Evolutionary conservation across 1,284 basidiomycete genomes (phyloP).

Genomic region (Neonothopanus nambi): DNA sequence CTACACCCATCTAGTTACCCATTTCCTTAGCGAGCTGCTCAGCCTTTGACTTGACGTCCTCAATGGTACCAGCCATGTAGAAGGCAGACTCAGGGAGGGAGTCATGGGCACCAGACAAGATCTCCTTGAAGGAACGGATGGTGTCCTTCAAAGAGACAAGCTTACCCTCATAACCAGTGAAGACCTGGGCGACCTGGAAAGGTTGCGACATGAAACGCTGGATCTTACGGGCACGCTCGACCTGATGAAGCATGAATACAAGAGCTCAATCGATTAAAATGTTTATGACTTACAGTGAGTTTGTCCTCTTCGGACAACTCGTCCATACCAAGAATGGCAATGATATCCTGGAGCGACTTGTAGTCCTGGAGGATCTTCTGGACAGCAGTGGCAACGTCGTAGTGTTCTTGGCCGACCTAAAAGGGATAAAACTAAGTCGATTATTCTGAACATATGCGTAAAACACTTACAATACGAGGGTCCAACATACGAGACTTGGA

Average conservation of each 20-base stretch:
- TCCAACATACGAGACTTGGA: constrained; percentile 99
- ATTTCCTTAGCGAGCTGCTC: constrained; percentile 95
- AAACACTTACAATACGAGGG: constrained; percentile 87
- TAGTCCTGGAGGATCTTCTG: constrained; percentile 99
- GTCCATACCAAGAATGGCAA: constrained; percentile 98
- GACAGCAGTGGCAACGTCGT: constrained; percentile 91
- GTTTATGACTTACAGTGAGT: constrained; percentile 70
- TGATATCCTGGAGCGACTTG: constrained; percentile 98
- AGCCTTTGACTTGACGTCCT: constrained; percentile 95
- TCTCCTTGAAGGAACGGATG: constrained; percentile 93
- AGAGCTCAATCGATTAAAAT: constrained; percentile 16
- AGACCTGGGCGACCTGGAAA: constrained; percentile 98
- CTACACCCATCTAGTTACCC: constrained; percentile 48
- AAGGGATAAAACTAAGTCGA: constrained; percentile 1
- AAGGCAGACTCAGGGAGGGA: constrained; percentile 90
- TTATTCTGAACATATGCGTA: not conserved
- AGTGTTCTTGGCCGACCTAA: constrained; percentile 85
- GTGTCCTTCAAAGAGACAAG: constrained; percentile 94
- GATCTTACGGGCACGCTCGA: constrained; percentile 88
- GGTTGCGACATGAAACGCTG: constrained; percentile 99
- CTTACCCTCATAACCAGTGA: constrained; percentile 98
- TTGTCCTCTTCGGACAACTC: constrained; percentile 99
- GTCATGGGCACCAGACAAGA: constrained; percentile 89
- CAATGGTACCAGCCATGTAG: constrained; percentile 92
- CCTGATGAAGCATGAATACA: constrained; percentile 38